Evolutionary conservation across 2,329 filamentous ascomycete species (phyloP).

Genomic region (Tolypocladium ophioglossoides): DNA sequence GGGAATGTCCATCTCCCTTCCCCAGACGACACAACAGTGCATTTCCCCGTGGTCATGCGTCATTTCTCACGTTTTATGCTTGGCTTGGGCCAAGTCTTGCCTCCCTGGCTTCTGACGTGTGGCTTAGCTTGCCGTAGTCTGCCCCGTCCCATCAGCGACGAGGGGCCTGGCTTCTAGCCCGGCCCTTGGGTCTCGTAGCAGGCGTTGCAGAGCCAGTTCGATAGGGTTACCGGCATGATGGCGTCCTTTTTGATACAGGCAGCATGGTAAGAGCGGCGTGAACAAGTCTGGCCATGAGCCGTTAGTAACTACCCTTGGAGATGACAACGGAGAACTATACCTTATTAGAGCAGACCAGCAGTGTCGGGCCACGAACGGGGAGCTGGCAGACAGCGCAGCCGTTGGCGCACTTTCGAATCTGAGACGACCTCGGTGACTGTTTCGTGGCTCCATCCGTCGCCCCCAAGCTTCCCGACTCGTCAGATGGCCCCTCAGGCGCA

Average conservation of each 20-base stretch:
- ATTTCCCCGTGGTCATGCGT: not conserved
- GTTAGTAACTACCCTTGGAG: constrained; percentile 7
- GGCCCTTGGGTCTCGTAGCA: constrained; percentile 18
- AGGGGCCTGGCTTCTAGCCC: constrained; percentile 12
- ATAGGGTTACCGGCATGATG: constrained; percentile 22
- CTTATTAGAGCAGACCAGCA: constrained; percentile 39
- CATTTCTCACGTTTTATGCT: not conserved
- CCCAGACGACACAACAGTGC: too few relatives aligned
- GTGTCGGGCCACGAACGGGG: constrained; percentile 34
- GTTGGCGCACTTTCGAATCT: constrained; percentile 29
- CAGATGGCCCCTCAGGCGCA: not conserved
- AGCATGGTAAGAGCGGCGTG: constrained; percentile 35
- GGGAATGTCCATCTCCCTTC: too few relatives aligned
- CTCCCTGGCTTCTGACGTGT: not conserved
- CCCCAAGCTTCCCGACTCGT: constrained; percentile 3
- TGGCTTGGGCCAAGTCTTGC: not conserved
- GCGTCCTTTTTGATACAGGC: constrained; percentile 30
- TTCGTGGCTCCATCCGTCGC: constrained; percentile 9
- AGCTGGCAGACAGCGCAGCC: constrained; percentile 38
- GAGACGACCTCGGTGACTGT: constrained; percentile 20
- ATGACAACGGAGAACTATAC: constrained; percentile 20
- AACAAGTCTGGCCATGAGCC: constrained; percentile 24
- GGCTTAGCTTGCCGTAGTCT: not conserved
- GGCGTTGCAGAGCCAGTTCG: constrained; percentile 33
- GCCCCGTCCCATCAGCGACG: not conserved